These are phyloP conservation scores for Schizonepeta tenuifolia DNA, from an alignment of 257 asterid genomes.

Conservation along the genomic window DNA sequence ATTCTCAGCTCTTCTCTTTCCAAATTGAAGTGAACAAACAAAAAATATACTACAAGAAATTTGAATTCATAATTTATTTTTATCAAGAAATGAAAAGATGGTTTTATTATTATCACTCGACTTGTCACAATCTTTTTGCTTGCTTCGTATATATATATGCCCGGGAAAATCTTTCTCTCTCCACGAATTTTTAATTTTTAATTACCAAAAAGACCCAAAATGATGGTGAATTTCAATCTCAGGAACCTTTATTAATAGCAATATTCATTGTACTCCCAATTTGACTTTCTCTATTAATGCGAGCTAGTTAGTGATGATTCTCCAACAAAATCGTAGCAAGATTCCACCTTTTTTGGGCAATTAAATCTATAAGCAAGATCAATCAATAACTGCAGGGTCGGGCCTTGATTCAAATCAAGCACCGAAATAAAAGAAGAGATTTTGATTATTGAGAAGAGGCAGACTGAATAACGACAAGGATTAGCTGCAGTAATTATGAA, in stretches of 20 bases:
- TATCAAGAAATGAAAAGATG: neutral
- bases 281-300: neutral
- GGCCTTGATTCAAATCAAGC: neutral
- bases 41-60: too few species aligned
- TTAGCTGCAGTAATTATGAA: conserved; percentile 24
- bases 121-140: conserved; percentile 9
- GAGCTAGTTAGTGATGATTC: neutral
- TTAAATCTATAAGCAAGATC: conserved; percentile 6
- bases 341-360: conserved; percentile 18
- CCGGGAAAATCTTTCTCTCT: neutral
- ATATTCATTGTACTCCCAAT: neutral
- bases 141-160: neutral
- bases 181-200: neutral
- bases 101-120: too few species aligned
- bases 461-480: neutral
- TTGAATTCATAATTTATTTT: too few species aligned
- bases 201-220: conserved; percentile 15
- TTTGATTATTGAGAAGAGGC: neutral
- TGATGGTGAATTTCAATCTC: conserved; percentile 3
- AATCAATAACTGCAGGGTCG: neutral
- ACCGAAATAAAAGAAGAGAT: neutral
- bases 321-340: neutral
- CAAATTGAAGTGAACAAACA: too few species aligned
- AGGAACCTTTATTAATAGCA: neutral
- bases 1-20: too few species aligned